Base-by-base conservation (phyloP, 805 yeast species). In the Ogataea ganodermae region DNA sequence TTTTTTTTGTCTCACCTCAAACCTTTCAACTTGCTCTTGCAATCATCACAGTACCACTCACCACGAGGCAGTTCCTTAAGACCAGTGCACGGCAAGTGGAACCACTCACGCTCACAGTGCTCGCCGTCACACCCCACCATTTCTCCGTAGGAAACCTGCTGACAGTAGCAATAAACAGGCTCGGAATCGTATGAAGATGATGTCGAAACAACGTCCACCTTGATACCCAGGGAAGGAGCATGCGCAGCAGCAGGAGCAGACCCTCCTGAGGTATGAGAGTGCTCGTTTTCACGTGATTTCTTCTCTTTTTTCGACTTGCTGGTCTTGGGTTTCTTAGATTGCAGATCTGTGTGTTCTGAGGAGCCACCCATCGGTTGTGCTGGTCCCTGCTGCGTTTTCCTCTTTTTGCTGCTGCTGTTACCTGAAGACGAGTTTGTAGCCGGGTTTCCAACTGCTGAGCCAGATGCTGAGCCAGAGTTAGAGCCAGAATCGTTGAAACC, bases 91-190 rank as follows among this genome's bases (percentile, higher is more conserved):
- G 95, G 95, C 56, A 92, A 72, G 71, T 91, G 98, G 70, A 91
- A 91, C 98, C 98, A 91, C 66, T 91, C 98, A 45, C 89, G 75
- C 63, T 83, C 83, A 71, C 98, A 92, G 49, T 84, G 81, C 28
- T 88, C 91, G 10, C 97, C 97, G 62, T 94, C 99, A 70, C 99
- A 94, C 2, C 96, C 99, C 50, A 94, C 97, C 99, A 94, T 94
- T 62, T 94, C 98, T 16, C 99, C 99, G 63, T 87, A 94, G 4
- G 97, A 92, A 0, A 91, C 96, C 65, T 91, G 97, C 65, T 90
- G 89, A 70, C 99, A 94, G 70, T 92, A 91, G 67, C 99, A 94
- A 65, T 92, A 92, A 2, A 90, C 80, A 0, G 96, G 96, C 60
- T 91, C 97, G 18, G 56, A 46, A 7, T 63, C 65, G 42, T 49